Evolutionary conservation across 2,329 filamentous ascomycete species (phyloP), one percentile per base, ranked within the genome.

Genomic region (Gnomoniopsis smithogilvyi): DNA sequence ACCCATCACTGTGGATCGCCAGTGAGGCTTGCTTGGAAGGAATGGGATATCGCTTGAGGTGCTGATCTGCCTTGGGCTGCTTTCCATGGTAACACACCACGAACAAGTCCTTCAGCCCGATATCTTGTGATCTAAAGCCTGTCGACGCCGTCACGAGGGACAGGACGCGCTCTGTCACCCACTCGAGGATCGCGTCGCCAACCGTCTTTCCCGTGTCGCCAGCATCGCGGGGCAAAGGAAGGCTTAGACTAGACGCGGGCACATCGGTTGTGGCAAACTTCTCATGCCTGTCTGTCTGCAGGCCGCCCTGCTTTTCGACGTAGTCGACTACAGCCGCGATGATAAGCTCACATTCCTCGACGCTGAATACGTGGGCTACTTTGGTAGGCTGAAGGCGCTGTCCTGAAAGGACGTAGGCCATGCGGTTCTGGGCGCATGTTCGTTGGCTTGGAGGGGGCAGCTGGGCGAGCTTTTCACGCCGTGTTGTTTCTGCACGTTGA

Each of bases 1-100:
- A 62, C 2, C 60, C 56, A 33, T 62, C 60, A 15, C 52, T 60
- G 49, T 62, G 60, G 17, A 62, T 49, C 38, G 53, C 50, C 10
- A 62, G 60, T 6, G 60, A 62, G 17, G 60, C 56, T 53, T 62
- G 60, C 22, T 62, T 56, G 22, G 60, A 62, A 2, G 60, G 60
- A 2, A 62, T 57, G 21, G 56, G 30, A 38, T 62, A 54, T 3
- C 15, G 33, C 12, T 47, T 15, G 43, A 3, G 7, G 14, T 19
- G 26, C 38, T 24, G 21, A 15, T 33, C 3, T 30, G 45, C 19
- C 30, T n/a, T 17, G 26, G 10, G 15, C 11, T 46, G 17, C 14
- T 22, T 38, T 15, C 22, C 38, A 21, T 36, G 21, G 36, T 62
- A 62, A 53, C 56, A 59, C 36, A 62, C 60, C 7, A 62, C 57